A percentile compares a stretch with the other conserved stretches of the same genome.
Conservation (phyloP, 2,329 filamentous ascomycete genomes). For the Paecilomyces formosus region DNA sequence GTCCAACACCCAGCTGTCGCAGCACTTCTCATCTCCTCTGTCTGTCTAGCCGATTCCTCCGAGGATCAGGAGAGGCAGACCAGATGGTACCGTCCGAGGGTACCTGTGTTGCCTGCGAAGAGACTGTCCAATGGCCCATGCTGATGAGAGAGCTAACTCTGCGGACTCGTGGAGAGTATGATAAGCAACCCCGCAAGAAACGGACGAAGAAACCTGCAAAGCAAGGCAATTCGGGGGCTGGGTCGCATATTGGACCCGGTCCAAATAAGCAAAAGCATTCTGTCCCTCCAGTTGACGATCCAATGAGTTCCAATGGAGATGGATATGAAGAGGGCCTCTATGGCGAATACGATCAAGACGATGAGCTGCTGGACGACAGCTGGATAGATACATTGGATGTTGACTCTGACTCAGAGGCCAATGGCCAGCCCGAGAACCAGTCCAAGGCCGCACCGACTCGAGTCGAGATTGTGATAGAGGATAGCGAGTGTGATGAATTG, state of each 20-base stretch:
- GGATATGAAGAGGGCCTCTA: conserved; percentile 10
- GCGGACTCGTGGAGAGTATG: conserved; percentile 61
- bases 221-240: neutral
- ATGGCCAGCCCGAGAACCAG: conserved; percentile 4
- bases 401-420: conserved; percentile 19
- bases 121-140: conserved; percentile 60
- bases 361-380: conserved; percentile 22
- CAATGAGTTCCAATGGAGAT: conserved; percentile 4
- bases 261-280: neutral
- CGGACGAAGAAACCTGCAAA: conserved; percentile 26
- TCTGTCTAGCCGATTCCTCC: conserved; percentile 46
- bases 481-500: conserved; percentile 48
- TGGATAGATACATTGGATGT: conserved; percentile 22
- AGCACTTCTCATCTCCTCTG: conserved; percentile 50
- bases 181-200: conserved; percentile 61
- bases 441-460: conserved; percentile 10
- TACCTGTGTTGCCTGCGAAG: conserved; percentile 62
- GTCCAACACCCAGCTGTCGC: conserved; percentile 42
- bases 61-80: conserved; percentile 26
- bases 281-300: neutral
- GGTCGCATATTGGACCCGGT: neutral
- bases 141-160: conserved; percentile 79
- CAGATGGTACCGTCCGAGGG: conserved; percentile 61
- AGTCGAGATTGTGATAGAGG: conserved; percentile 43
- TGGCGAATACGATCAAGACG: conserved; percentile 13